phyloP scores from a whole-genome alignment of 78 protist genomes.

The Emiliania huxleyi region DNA sequence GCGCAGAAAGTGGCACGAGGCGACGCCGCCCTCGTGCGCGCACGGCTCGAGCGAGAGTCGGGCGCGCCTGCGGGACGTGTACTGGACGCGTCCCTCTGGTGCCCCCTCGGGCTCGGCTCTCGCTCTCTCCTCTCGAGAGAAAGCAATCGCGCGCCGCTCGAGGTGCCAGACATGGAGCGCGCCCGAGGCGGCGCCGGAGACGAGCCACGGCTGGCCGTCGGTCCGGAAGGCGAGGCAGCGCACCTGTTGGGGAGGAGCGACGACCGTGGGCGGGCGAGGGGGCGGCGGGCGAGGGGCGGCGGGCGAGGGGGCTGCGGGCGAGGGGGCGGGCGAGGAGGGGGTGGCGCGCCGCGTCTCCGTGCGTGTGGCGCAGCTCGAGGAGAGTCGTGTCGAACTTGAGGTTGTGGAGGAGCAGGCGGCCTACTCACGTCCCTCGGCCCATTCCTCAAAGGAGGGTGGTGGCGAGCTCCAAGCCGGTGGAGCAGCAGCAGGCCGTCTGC shows the following conservation, averaged over 20 bases:
- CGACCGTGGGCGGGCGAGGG: no score
- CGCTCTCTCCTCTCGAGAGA: no score
- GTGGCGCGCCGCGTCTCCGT: slow-evolving; percentile 17
- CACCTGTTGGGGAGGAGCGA: no score
- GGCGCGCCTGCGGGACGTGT: no score
- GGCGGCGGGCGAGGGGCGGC: no score
- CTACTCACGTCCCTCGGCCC: no score
- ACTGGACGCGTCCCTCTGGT: no score
- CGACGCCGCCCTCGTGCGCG: slow-evolving; percentile 11
- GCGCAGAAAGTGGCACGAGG: background rate
- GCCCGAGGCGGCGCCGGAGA: slow-evolving; percentile 25
- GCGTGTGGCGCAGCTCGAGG: background rate
- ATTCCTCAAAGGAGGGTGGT: no score
- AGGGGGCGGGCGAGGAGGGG: slow-evolving; percentile 56
- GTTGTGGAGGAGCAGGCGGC: slow-evolving; percentile 55
- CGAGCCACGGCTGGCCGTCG: slow-evolving; percentile 56
- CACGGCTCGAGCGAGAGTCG: background rate
- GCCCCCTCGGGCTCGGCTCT: no score
- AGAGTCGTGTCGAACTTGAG: slow-evolving; percentile 44
- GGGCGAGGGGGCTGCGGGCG: slow-evolving; percentile 61
- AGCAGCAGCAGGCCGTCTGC: slow-evolving; percentile 55
- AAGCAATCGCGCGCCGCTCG: no score
- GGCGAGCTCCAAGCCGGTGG: no score
- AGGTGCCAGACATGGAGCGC: slow-evolving; percentile 58
- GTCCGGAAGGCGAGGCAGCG: slow-evolving; percentile 64